Percentiles rank a stretch among this genome's conserved stretches.
phyloP scores from a whole-genome alignment of 129 eudicot species.

The Smallanthus sonchifolius region DNA sequence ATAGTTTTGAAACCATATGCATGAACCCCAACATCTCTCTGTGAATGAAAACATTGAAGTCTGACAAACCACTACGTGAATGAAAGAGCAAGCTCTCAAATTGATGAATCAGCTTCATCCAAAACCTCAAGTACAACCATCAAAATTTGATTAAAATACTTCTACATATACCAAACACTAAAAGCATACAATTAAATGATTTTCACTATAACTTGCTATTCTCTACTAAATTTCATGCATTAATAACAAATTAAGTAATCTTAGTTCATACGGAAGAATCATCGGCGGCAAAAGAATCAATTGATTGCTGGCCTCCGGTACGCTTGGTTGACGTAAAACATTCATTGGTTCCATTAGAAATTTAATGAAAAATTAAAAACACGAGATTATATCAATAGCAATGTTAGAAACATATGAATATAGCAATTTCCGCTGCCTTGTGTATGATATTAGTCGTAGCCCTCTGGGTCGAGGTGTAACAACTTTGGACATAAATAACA shows the following conservation, averaged over 20 bases:
- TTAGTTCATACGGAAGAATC: conserved; percentile 77
- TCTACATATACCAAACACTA: conserved; percentile 30
- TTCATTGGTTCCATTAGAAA: conserved; percentile 64
- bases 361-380: conserved; percentile 35
- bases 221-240: conserved; percentile 3
- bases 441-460: too few relatives aligned
- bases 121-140: conserved; percentile 80
- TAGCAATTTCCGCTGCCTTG: too few relatives aligned
- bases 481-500: too few relatives aligned
- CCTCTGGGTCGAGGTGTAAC: too few relatives aligned
- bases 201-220: not conserved
- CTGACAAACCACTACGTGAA: conserved; percentile 38
- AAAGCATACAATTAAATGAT: conserved; percentile 3
- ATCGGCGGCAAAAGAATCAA: conserved; percentile 65
- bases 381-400: not conserved
- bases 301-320: conserved; percentile 73
- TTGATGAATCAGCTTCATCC: conserved; percentile 76
- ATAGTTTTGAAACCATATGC: too few relatives aligned
- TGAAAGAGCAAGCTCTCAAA: conserved; percentile 65
- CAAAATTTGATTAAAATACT: conserved; percentile 95
- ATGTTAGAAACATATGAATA: not conserved
- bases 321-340: conserved; percentile 48
- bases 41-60: not conserved
- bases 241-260: conserved; percentile 30
- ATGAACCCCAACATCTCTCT: too few relatives aligned